These are phyloP conservation scores for Candida yuanshanica DNA, from an alignment of 805 yeast species.

Conservation along the genomic window DNA sequence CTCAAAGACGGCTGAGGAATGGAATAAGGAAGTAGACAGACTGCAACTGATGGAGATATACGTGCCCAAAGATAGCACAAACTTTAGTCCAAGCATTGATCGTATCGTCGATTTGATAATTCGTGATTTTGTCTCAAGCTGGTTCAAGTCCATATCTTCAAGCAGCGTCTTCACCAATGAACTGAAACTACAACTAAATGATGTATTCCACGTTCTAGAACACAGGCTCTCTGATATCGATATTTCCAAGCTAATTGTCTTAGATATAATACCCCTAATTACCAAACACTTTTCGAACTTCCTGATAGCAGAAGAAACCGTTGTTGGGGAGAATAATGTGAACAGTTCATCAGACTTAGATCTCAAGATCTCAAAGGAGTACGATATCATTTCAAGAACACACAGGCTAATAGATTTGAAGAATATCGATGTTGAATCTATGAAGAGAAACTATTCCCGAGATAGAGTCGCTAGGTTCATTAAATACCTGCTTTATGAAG, in stretches of 20 bases:
- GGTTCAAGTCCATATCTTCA: slow-evolving; percentile 48
- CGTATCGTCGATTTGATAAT: slow-evolving; percentile 41
- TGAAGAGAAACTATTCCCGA: slow-evolving; percentile 47
- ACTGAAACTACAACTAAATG: slow-evolving; percentile 37
- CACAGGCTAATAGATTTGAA: slow-evolving; percentile 51
- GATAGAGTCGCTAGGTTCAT: slow-evolving; percentile 36
- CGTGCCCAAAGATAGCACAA: neutral
- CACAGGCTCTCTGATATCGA: slow-evolving; percentile 41
- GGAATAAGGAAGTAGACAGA: slow-evolving; percentile 24
- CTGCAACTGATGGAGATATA: neutral
- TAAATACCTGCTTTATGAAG: slow-evolving; percentile 42
- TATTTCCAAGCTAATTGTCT: slow-evolving; percentile 49
- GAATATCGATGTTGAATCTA: slow-evolving; percentile 29
- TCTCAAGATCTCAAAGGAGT: slow-evolving; percentile 36
- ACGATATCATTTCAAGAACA: slow-evolving; percentile 33
- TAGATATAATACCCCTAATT: slow-evolving; percentile 55
- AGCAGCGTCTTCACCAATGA: slow-evolving; percentile 34
- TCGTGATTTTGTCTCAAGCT: slow-evolving; percentile 46
- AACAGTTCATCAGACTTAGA: slow-evolving; percentile 34
- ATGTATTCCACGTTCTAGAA: slow-evolving; percentile 37
- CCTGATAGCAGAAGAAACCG: slow-evolving; percentile 33
- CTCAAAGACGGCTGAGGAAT: slow-evolving; percentile 23
- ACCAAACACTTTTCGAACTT: slow-evolving; percentile 58
- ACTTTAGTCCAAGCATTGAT: slow-evolving; percentile 36
- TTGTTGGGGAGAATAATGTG: slow-evolving; percentile 22